These are phyloP conservation scores for Podosphaera xanthii DNA, from an alignment of 2,329 filamentous ascomycete species.

Conservation along the genomic window DNA sequence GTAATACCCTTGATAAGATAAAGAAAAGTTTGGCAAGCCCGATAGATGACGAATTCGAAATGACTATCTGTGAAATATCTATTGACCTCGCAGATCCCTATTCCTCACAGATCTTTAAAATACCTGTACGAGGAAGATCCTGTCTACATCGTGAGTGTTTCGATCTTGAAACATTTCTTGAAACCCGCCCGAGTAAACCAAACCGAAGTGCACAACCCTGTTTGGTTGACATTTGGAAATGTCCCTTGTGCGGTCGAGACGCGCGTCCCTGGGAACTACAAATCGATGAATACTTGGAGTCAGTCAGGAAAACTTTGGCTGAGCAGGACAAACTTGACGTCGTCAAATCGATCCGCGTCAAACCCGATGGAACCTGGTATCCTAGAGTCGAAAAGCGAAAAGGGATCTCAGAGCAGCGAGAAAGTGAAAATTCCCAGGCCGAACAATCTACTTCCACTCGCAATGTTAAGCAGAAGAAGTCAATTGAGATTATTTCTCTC, in stretches of 20 bases:
- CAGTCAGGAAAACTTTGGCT: constrained; percentile 34
- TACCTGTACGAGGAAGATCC: constrained; percentile 43
- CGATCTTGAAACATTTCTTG: constrained; percentile 63
- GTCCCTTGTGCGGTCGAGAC: constrained; percentile 61
- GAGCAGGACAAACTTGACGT: constrained; percentile 24
- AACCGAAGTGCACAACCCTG: constrained; percentile 27
- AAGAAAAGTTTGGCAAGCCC: constrained; percentile 23
- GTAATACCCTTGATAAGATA: constrained; percentile 33
- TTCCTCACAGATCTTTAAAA: constrained; percentile 36
- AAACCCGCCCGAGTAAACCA: constrained; percentile 29
- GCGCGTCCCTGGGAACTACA: constrained; percentile 49
- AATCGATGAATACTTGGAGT: constrained; percentile 50
- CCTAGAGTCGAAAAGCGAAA: constrained; percentile 20
- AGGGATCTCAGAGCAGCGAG: constrained; percentile 8
- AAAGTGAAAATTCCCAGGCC: constrained; percentile 7
- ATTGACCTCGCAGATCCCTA: constrained; percentile 48
- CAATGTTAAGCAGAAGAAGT: constrained; percentile 2
- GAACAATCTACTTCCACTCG: constrained; percentile 2
- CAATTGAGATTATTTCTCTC: constrained; percentile 11
- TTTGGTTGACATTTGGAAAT: constrained; percentile 55
- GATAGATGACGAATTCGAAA: constrained; percentile 34
- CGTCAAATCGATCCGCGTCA: constrained; percentile 35
- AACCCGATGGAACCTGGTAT: constrained; percentile 42
- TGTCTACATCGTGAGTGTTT: constrained; percentile 78
- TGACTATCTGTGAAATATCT: constrained; percentile 32